Conservation (phyloP, 306 rosid species). For the Leucaena leucocephala region DNA sequence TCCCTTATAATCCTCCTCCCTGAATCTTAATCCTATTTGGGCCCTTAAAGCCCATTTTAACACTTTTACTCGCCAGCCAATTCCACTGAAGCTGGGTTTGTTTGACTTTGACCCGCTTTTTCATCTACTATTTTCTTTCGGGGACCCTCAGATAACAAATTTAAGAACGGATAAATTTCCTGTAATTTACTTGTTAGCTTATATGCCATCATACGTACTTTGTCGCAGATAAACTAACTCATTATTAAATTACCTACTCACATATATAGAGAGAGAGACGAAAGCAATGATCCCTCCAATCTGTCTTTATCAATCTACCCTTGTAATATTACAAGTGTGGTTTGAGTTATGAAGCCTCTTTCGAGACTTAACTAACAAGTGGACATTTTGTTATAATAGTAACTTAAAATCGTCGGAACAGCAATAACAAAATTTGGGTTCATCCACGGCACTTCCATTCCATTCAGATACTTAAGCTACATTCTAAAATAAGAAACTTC, state of each 20-base stretch:
- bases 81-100: background rate
- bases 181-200: background rate
- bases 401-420: background rate
- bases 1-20: too few species aligned
- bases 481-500: background rate
- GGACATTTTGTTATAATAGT: too few species aligned
- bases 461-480: background rate
- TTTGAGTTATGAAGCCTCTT: too few species aligned
- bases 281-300: background rate
- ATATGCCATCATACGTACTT: too few species aligned
- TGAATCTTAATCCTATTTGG: too few species aligned
- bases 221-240: background rate
- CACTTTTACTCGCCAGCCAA: background rate
- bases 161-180: background rate
- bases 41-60: background rate
- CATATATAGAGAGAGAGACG: too few species aligned
- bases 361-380: too few species aligned
- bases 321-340: too few species aligned
- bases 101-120: too few species aligned
- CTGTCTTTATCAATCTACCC: background rate
- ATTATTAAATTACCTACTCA: background rate
- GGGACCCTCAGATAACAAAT: too few species aligned
- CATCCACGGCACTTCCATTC: background rate
- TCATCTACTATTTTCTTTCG: too few species aligned
- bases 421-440: background rate